phyloP scores from a whole-genome alignment of 2,329 filamentous ascomycete species.

The Cercospora beticola region DNA sequence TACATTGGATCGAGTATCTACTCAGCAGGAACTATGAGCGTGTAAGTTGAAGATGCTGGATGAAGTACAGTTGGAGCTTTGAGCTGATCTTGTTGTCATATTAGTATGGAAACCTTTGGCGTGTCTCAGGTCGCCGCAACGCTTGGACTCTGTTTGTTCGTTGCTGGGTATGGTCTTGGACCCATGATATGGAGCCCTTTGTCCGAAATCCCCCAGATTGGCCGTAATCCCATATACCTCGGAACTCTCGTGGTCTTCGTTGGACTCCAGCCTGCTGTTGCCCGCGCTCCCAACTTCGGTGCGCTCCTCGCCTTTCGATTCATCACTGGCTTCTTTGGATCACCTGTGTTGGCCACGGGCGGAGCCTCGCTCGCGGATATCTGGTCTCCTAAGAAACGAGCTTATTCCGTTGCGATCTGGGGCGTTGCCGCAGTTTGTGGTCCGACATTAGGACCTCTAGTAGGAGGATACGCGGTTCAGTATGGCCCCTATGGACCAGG shows the following conservation, averaged over 20 bases:
- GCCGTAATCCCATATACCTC: constrained; percentile 52
- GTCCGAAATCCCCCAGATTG: constrained; percentile 52
- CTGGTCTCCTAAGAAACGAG: constrained; percentile 40
- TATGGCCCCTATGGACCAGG: constrained; percentile 24
- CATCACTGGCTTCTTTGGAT: constrained; percentile 53
- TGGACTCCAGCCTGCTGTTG: constrained; percentile 50
- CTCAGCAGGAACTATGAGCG: constrained; percentile 44
- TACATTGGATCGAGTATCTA: constrained; percentile 57
- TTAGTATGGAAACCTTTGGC: constrained; percentile 42
- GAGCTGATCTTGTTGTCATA: not conserved
- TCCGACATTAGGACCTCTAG: constrained; percentile 39
- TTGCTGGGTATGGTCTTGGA: constrained; percentile 52
- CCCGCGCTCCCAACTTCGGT: constrained; percentile 52
- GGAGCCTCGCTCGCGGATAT: constrained; percentile 49
- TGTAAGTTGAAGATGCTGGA: constrained; percentile 28
- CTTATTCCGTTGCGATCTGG: constrained; percentile 44
- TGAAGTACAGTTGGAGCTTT: not conserved
- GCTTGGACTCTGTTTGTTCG: constrained; percentile 53
- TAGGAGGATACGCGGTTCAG: constrained; percentile 45
- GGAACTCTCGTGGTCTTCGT: constrained; percentile 51
- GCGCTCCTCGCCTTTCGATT: constrained; percentile 56
- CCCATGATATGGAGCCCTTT: constrained; percentile 50
- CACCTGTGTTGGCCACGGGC: constrained; percentile 47
- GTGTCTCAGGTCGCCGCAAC: constrained; percentile 49
- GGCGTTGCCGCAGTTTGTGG: constrained; percentile 43